phyloP scores from a whole-genome alignment of 1,139 yeast genomes.

The Taphrina pruni region DNA sequence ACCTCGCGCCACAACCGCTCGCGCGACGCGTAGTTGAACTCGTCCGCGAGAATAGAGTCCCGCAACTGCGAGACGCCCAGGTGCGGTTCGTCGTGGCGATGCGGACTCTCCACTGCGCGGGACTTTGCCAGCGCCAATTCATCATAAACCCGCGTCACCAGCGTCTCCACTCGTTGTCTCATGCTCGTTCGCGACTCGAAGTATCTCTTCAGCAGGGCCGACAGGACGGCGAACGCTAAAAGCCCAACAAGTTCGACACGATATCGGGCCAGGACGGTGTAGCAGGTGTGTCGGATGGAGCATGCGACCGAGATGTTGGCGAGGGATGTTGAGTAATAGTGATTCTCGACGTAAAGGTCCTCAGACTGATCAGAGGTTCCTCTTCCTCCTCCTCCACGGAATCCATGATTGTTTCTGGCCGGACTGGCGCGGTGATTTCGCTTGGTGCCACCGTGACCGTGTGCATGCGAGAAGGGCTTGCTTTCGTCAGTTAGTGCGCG shows the following conservation, averaged over 20 bases:
- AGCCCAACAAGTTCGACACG: constrained; percentile 48
- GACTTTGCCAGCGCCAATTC: constrained; percentile 28
- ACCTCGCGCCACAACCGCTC: constrained; percentile 69
- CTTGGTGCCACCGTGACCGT: constrained; percentile 19
- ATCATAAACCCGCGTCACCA: constrained; percentile 32
- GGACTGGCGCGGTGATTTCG: constrained; percentile 4
- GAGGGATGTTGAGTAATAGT: constrained; percentile 52
- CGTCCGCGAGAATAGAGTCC: constrained; percentile 64
- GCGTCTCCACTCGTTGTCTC: constrained; percentile 13
- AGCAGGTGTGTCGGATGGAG: constrained; percentile 48
- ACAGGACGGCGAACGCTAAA: constrained; percentile 21
- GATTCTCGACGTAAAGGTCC: constrained; percentile 41
- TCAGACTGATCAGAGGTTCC: constrained; percentile 5
- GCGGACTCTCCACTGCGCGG: constrained; percentile 18
- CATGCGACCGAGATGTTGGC: constrained; percentile 52
- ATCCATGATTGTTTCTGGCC: constrained; percentile 3
- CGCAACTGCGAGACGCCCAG: constrained; percentile 67
- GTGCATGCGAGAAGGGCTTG: constrained; percentile 28
- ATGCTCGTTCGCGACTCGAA: constrained; percentile 26
- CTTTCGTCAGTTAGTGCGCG: constrained; percentile 34
- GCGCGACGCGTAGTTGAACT: constrained; percentile 57
- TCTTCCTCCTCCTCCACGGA: background rate
- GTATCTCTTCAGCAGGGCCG: constrained; percentile 23
- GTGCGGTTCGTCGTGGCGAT: constrained; percentile 32
- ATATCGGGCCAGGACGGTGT: constrained; percentile 50